These are phyloP conservation scores for Ogataea hybrid DNA, from an alignment of 1,139 yeast species.

Conservation along the genomic window DNA sequence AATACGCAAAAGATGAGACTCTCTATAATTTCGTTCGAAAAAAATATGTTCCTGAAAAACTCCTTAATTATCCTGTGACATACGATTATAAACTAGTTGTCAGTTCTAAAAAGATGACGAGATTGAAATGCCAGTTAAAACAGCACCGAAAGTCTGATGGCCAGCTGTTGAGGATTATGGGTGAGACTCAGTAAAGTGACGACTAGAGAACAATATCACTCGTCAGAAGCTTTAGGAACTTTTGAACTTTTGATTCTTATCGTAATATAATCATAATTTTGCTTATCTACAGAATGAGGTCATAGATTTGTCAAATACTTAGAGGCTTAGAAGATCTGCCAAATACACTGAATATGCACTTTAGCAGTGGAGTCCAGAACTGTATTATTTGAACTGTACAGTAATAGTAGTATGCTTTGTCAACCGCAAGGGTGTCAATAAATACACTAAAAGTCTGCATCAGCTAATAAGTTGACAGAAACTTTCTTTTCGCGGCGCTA, in stretches of 20 bases:
- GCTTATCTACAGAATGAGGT: too few species aligned
- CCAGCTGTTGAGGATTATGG: background rate
- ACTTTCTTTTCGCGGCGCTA: background rate
- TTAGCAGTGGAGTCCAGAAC: too few species aligned
- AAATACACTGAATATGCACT: too few species aligned
- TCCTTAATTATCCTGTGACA: constrained; percentile 32
- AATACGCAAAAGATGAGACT: constrained; percentile 40
- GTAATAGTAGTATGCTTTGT: too few species aligned
- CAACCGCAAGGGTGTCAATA: too few species aligned
- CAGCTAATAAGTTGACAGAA: background rate
- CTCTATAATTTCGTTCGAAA: constrained; percentile 41
- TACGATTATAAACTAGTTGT: constrained; percentile 22
- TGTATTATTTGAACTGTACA: too few species aligned
- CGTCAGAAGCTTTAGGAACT: too few species aligned
- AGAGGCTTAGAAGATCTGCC: too few species aligned
- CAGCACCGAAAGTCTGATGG: background rate
- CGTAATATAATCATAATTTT: too few species aligned
- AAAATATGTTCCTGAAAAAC: constrained; percentile 24
- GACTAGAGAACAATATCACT: background rate
- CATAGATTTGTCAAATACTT: too few species aligned
- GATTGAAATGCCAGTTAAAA: constrained; percentile 16
- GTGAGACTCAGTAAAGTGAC: background rate
- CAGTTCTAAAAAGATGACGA: constrained; percentile 20
- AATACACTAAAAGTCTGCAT: background rate
- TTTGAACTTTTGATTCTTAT: too few species aligned